These are phyloP conservation scores for Mytilinidion resinicola DNA, from an alignment of 495 filamentous ascomycete genomes.

Conservation along the genomic window DNA sequence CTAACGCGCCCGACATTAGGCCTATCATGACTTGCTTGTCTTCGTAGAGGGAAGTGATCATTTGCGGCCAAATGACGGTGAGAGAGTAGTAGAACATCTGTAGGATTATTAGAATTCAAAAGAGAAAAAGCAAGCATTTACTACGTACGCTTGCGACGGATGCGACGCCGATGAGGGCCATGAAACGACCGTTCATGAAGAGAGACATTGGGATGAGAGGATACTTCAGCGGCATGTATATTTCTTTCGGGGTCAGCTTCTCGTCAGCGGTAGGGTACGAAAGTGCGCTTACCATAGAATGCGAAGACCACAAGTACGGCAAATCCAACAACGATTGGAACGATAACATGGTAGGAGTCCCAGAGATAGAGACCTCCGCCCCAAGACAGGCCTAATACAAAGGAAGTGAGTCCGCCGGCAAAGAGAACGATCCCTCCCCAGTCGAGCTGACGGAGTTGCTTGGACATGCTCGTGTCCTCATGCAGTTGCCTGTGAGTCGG, in stretches of 20 bases:
- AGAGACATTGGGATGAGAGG: constrained; percentile 15
- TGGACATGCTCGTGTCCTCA: constrained; percentile 7
- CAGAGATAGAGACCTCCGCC: constrained; percentile 15
- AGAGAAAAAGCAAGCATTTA: neutral
- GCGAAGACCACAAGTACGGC: constrained; percentile 6
- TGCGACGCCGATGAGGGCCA: constrained; percentile 12
- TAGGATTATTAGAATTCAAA: too few relatives aligned
- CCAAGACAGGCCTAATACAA: constrained; percentile 8
- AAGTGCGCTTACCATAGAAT: constrained; percentile 1
- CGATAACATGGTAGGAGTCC: constrained; percentile 9
- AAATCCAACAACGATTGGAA: constrained; percentile 12
- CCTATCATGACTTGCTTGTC: constrained; percentile 6
- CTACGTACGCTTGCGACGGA: constrained; percentile 6
- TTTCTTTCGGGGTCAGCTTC: neutral
- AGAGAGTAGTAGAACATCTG: constrained; percentile 20
- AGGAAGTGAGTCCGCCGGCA: constrained; percentile 5
- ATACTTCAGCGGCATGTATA: constrained; percentile 12
- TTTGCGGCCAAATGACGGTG: constrained; percentile 17
- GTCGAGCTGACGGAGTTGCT: constrained; percentile 11
- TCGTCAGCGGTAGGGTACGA: neutral
- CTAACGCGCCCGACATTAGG: constrained; percentile 5
- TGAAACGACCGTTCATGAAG: constrained; percentile 9
- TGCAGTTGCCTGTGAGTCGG: constrained; percentile 23
- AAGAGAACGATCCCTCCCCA: constrained; percentile 11
- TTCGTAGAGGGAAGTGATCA: constrained; percentile 13